Conservation (phyloP, 164 flowering plant species). For the Aristolochia californica region DNA sequence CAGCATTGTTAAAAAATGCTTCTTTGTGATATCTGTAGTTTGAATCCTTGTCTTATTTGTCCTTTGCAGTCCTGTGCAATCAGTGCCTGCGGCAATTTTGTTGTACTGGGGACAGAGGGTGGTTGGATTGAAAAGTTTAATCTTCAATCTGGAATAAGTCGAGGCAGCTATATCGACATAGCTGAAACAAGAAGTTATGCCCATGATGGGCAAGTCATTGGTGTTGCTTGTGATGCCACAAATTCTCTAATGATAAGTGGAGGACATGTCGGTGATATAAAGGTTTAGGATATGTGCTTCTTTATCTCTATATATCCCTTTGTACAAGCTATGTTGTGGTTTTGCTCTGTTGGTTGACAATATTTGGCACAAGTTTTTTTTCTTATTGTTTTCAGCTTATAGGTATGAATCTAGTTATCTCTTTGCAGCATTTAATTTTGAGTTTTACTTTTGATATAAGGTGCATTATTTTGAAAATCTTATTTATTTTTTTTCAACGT, state of each 20-base stretch:
- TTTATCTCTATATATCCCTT: neutral
- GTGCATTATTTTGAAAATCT: no score
- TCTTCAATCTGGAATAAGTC: slow-evolving; percentile 91
- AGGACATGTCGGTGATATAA: slow-evolving; percentile 86
- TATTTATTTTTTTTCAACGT: neutral
- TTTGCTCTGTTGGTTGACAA: neutral
- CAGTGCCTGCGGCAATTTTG: slow-evolving; percentile 95
- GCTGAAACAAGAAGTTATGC: slow-evolving; percentile 43
- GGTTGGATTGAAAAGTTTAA: slow-evolving; percentile 98
- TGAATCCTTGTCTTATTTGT: neutral
- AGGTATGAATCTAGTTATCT: no score
- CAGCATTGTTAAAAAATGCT: neutral
- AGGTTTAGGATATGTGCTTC: slow-evolving; percentile 31
- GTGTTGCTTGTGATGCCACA: slow-evolving; percentile 91
- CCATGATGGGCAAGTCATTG: slow-evolving; percentile 77
- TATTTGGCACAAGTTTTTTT: neutral
- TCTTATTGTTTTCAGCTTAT: no score
- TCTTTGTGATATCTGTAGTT: neutral
- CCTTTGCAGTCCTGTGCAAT: slow-evolving; percentile 64
- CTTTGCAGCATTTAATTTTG: no score
- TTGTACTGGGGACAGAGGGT: slow-evolving; percentile 82
- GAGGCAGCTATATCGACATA: slow-evolving; percentile 72
- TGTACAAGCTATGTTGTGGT: no score
- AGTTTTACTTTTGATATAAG: no score
- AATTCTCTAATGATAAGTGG: slow-evolving; percentile 84